Conservation (phyloP, 139 green algal genomes). For the Edaphochlamys debaryana region DNA sequence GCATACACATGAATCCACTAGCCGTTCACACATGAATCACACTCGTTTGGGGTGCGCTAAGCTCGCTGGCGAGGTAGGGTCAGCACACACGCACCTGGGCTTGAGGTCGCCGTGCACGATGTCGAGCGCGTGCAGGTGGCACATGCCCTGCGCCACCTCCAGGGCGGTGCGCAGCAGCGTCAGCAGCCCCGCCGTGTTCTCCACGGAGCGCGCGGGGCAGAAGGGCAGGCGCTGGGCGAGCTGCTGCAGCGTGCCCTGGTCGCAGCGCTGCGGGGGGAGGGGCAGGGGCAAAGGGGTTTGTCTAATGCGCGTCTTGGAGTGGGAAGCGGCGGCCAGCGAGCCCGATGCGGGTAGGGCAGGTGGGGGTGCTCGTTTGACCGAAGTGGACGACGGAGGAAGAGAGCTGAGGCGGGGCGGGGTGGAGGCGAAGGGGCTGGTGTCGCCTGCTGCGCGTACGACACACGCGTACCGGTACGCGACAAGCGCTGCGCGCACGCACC, state of each 20-base stretch:
- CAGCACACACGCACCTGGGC: conserved; percentile 7
- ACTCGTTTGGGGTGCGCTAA: no score
- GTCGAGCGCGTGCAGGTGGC: conserved; percentile 30
- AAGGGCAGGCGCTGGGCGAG: not conserved
- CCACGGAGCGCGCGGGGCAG: not conserved
- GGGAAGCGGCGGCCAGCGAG: no score
- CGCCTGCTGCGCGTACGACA: no score
- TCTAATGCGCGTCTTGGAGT: not conserved
- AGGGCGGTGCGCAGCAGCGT: conserved; percentile 34
- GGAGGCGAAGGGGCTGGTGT: no score
- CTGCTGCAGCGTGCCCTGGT: conserved; percentile 21
- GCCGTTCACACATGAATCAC: no score
- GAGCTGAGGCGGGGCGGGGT: no score
- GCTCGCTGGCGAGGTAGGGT: no score
- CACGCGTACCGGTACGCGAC: no score
- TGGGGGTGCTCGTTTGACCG: no score
- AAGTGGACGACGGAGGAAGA: no score
- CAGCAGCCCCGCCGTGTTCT: conserved; percentile 1
- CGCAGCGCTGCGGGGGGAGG: not conserved
- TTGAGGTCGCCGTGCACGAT: conserved; percentile 39
- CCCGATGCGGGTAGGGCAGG: not conserved
- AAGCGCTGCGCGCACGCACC: no score
- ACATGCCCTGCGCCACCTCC: conserved; percentile 44
- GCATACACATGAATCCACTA: no score
- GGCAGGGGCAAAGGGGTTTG: not conserved